Base-by-base conservation (phyloP, 2,329 filamentous ascomycete genomes). In the Penicillium janthinellum region DNA sequence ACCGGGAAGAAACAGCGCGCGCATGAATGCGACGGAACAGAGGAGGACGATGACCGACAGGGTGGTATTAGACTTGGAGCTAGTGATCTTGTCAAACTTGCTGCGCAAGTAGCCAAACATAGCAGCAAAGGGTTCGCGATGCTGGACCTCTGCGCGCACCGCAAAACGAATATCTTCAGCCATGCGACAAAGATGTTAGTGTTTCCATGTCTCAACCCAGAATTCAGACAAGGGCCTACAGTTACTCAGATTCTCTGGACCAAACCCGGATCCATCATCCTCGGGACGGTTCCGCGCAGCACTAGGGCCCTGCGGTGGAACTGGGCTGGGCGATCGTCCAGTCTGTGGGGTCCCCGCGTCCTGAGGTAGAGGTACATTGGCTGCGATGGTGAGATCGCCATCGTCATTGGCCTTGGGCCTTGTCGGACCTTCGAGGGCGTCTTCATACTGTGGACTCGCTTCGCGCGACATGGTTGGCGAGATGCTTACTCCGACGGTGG, bases 71-170 rank as follows among this genome's bases (percentile, higher is more conserved):
- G 83, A 80, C 82, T 88, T 90, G 11, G 91, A 91, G 61, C 84
- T 84, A 2, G 89, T 92, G 49, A 90, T 77, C 54, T 82, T 76
- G 57, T 83, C 79, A 64, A 90, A 82, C 61, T 82, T 84, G 60
- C 78, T 81, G 64, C 86, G 86, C 60, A 92, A 67, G 61, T 87
- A 88, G 55, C 81, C 83, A 66, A 93, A 82, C 47, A 85, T 83
- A 17, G 89, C 84, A 71, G 96, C 91, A 67, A 96, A 90, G 14
- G 91, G 91, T 71, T 94, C 91, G 49, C 90, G 87, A 71, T 96
- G 92, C 71, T 94, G 90, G 34, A 96, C 90, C 79, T 96, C 92
- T 62, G 92, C 90, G 69, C 90, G 88, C 62, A 96, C 84, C 54
- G 91, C 90, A 77, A 97, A 93, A 65, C 92, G 90, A 70, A 96